Evolutionary conservation across 1,139 yeast species (phyloP), one percentile per base, ranked within the genome.

Genomic region (Yamadazyma mexicana): DNA sequence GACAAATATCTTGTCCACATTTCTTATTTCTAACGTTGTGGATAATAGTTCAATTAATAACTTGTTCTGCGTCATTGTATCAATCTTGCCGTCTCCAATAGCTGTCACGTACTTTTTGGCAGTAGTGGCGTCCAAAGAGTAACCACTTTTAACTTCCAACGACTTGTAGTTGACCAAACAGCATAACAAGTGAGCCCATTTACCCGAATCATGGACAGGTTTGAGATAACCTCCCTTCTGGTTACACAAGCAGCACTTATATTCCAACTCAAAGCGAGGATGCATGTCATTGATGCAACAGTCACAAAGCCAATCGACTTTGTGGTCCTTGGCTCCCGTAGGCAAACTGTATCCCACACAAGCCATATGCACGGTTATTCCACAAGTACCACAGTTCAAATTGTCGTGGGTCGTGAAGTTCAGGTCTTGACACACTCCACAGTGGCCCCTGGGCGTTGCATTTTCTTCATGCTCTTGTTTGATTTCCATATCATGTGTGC

Each of bases 151-250:
- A 43, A 65, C 58, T 3, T 52, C 55, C 8, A 66, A 54, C 5
- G 44, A 34, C 9, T 57, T 47, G 38, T 56, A 45, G 39, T 54
- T 67, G 58, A 82, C 82, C 0, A 87, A 42, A 0, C 94, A 84
- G 61, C 98, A 91, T 4, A 79, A 49, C 5, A 85, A 66, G 63
- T 91, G 98, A 29, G 84, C 82, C 98, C 98, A 91, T 43, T 72
- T 70, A 2, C 87, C 86, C 25, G 64, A 51, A 28, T 75, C 79
- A 12, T 58, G 52, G 0, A 95, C 81, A n/a, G 88, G 75, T 52
- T 86, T 87, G 50, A 89, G 60, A 31, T 81, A 88, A 48, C 85
- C 92, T 0, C 77, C 82, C 35, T 74, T 64, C 0, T 79, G 73
- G 30, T 78, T 73, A 58, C 97, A 91, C 23, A 89, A 55, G 11